These are phyloP conservation scores for Quercus phellos DNA, from an alignment of 331 rosid genomes.

Conservation along the genomic window DNA sequence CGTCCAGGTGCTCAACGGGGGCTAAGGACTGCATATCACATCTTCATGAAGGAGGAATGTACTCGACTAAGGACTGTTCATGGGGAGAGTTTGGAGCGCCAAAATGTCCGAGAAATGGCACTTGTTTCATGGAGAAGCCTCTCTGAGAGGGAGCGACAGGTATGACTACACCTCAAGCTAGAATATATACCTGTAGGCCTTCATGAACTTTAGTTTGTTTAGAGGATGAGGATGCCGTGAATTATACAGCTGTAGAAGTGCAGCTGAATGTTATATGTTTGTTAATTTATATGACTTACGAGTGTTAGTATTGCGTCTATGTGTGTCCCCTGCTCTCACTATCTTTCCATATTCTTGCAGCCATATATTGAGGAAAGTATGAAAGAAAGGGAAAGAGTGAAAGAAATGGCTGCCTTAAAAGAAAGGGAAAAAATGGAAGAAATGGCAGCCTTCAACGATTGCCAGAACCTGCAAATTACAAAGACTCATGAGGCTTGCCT, in stretches of 20 bases:
- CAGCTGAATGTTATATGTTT: not conserved
- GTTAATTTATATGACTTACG: too few relatives aligned
- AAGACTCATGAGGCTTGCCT: not conserved
- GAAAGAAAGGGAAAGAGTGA: conserved; percentile 12
- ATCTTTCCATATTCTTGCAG: conserved; percentile 2
- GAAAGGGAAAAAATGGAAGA: conserved; percentile 4
- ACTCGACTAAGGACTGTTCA: conserved; percentile 9
- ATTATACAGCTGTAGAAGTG: not conserved
- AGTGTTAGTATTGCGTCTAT: not conserved
- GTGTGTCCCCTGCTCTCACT: not conserved
- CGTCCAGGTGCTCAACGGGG: conserved; percentile 1
- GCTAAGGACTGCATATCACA: conserved; percentile 18
- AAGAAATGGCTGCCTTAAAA: conserved; percentile 1
- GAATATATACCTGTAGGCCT: too few relatives aligned
- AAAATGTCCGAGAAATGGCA: conserved; percentile 13
- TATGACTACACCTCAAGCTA: not conserved
- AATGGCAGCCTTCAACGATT: not conserved
- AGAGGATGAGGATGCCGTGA: too few relatives aligned
- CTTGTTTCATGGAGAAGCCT: conserved; percentile 24
- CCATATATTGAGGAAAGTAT: conserved; percentile 31
- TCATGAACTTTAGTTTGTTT: too few relatives aligned
- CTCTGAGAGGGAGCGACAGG: conserved; percentile 21
- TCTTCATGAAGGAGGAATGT: conserved; percentile 30
- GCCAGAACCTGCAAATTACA: not conserved
- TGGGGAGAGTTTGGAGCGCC: not conserved